Base-by-base conservation (phyloP, 2,329 filamentous ascomycete genomes). In the Scortechinia acanthostroma region DNA sequence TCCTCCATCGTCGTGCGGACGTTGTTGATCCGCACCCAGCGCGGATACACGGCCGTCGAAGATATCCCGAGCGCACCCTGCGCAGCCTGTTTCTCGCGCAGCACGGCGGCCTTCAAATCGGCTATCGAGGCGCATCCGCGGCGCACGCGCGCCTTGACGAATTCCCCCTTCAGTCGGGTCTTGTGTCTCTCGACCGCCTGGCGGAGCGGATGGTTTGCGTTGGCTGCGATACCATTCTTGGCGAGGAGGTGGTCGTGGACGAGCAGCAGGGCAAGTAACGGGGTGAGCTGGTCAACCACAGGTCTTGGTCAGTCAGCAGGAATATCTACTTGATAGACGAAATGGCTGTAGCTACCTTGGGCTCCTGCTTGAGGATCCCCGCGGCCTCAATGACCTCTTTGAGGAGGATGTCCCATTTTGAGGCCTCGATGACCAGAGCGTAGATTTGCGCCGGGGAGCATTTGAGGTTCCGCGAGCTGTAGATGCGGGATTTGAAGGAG, bases 1-100 rank as follows among this genome's bases (percentile, higher is more conserved):
- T 68, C 58, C 2, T 68, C 58, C 20, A 80, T 51, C 0, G 65
- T 70, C 2, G 71, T 71, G 42, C 68, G 68, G 5, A 83, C 57
- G 3, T 74, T 74, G 50, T 83, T 84, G 42, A 83, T 62, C 2
- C 80, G 69, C 17, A 81, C 69, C 80, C 80, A 84, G 47, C 80
- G 69, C 21, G 77, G 77, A 53, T 79, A 74, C 48, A 40, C 35
- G n/a, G 25, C 25, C 10, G 25, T 10, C 10, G 17, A 10, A 3
- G 50, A 47, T 3, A 44, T 23, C 3, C 42, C 43, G 21, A 46
- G 43, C 43, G 59, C 48, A 44, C 56, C 30, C 4, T 50, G 43
- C 14, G 50, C 48, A 28, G 49, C 25, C 48, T 64, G 57, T 53
- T 65, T 55, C 15, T 51, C 49, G 14, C 58, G 46, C n/a, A 69